Evolutionary conservation across 345 rosid genomes (phyloP).

Genomic region (Murraya paniculata): DNA sequence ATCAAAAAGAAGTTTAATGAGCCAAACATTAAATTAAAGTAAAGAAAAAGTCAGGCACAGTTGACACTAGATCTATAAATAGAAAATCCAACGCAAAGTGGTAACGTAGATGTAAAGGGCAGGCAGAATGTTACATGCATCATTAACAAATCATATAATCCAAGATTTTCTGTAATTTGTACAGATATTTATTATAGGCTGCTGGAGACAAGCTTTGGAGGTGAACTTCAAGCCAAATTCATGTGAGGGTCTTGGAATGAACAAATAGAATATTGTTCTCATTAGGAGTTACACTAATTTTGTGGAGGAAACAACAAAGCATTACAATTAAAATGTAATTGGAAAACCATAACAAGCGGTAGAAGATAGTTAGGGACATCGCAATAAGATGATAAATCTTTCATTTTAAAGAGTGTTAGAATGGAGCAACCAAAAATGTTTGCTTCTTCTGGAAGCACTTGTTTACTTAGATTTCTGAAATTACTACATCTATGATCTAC

Average conservation of each 20-base stretch:
- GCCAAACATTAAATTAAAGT: not conserved
- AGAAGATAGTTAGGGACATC: no score
- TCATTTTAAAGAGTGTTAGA: no score
- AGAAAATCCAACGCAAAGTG: not conserved
- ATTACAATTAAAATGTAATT: no score
- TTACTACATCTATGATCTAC: not conserved
- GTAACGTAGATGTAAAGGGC: not conserved
- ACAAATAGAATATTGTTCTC: not conserved
- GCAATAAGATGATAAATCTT: no score
- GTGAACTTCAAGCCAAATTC: not conserved
- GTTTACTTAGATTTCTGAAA: not conserved
- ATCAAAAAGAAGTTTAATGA: not conserved
- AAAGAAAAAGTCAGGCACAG: not conserved
- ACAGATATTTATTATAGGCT: not conserved
- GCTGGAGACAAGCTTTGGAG: slow-evolving; percentile 1
- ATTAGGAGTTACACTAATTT: not conserved
- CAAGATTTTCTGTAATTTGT: not conserved
- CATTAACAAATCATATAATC: not conserved
- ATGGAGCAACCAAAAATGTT: not conserved
- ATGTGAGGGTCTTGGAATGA: not conserved
- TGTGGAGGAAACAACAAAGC: not conserved
- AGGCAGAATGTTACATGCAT: not conserved
- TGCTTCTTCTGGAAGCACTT: not conserved
- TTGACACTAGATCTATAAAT: not conserved
- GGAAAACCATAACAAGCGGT: no score